Conservation (phyloP, 2,329 filamentous ascomycete genomes). For the Sporothrix inflata region DNA sequence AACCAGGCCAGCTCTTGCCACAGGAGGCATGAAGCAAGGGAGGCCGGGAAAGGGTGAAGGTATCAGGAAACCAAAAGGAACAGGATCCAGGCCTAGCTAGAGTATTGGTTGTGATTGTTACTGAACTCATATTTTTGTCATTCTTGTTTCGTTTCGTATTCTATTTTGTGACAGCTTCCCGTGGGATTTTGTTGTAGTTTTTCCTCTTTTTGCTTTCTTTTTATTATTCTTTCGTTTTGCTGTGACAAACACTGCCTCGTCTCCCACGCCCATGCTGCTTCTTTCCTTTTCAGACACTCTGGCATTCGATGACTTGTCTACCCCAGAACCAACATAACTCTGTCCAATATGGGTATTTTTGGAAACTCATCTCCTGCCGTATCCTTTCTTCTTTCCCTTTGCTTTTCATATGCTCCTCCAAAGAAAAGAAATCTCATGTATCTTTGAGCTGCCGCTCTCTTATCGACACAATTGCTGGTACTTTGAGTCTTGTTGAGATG, state of each 20-base stretch:
- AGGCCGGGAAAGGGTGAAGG: background rate
- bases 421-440: background rate
- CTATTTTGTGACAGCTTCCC: background rate
- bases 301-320: background rate
- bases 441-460: background rate
- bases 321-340: background rate
- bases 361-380: background rate
- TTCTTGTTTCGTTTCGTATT: background rate
- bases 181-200: background rate
- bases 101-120: background rate
- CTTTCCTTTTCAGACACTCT: slow-evolving; percentile 11
- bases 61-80: no score
- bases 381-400: background rate
- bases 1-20: background rate
- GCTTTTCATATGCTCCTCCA: background rate
- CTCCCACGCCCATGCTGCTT: background rate
- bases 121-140: background rate
- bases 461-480: background rate
- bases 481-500: background rate
- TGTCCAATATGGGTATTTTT: background rate
- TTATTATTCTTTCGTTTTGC: background rate
- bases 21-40: slow-evolving; percentile 11
- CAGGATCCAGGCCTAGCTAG: background rate
- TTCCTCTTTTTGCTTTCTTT: background rate
- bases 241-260: background rate